Evolutionary conservation across 768 basidiomycete species (phyloP).

Genomic region (Naganishia antarctica): DNA sequence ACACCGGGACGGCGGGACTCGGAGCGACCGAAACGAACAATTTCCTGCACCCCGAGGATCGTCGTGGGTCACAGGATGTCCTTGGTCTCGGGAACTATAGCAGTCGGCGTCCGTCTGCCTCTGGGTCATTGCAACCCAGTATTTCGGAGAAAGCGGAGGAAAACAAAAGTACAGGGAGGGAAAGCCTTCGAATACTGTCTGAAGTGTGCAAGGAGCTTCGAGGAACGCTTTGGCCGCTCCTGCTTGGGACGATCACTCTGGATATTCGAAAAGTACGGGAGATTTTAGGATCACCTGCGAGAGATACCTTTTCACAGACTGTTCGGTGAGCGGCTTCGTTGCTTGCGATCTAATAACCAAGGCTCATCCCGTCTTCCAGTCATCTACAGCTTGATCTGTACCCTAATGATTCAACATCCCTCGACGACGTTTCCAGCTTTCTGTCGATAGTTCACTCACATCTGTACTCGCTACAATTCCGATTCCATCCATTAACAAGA

Average conservation of each 20-base stretch:
- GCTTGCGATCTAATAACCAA: too few species aligned
- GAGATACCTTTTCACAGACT: neutral
- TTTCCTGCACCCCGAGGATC: neutral
- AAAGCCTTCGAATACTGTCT: neutral
- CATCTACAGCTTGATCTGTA: neutral
- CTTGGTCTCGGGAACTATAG: neutral
- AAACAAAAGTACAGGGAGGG: neutral
- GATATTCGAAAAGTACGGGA: neutral
- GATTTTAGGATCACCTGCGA: neutral
- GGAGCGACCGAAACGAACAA: too few species aligned
- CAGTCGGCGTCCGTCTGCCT: neutral
- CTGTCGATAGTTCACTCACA: neutral
- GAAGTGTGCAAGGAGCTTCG: neutral
- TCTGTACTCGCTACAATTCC: slow-evolving; percentile 5
- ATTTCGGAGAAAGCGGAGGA: neutral
- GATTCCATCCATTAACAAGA: neutral
- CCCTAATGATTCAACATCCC: neutral
- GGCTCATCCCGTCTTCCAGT: neutral
- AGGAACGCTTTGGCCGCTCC: neutral
- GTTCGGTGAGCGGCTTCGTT: slow-evolving; percentile 8
- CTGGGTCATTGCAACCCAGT: neutral
- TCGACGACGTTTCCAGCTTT: neutral
- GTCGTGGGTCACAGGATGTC: neutral
- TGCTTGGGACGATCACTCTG: neutral
- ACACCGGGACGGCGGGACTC: too few species aligned